Percentiles rank a stretch among this genome's conserved stretches.
Evolutionary conservation across 805 yeast genomes (phyloP).

Genomic region (Candida koratica): DNA sequence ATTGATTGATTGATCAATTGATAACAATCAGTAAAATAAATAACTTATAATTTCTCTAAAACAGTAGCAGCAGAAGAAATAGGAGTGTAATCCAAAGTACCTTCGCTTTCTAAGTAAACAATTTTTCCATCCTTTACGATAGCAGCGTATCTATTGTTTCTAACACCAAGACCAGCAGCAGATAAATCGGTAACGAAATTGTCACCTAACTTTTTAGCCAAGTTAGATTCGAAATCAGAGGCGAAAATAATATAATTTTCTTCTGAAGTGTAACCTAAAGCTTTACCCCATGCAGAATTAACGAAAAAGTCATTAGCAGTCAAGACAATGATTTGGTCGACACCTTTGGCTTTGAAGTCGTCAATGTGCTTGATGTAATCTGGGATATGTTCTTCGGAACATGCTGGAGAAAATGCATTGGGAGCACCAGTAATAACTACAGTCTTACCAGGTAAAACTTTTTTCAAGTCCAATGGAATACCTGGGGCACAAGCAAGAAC

Average conservation of each 20-base stretch:
- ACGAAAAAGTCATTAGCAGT: constrained; percentile 45
- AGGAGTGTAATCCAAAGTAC: constrained; percentile 22
- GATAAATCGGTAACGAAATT: constrained; percentile 43
- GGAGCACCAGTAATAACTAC: constrained; percentile 75
- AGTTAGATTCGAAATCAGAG: constrained; percentile 34
- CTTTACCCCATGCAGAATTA: constrained; percentile 43
- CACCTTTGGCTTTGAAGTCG: constrained; percentile 41
- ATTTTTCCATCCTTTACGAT: constrained; percentile 52
- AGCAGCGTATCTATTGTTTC: constrained; percentile 61
- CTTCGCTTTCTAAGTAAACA: constrained; percentile 29
- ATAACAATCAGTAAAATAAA: not conserved
- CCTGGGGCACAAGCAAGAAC: constrained; percentile 41
- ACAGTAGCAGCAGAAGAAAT: constrained; percentile 23
- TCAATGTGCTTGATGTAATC: constrained; percentile 35
- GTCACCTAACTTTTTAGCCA: constrained; percentile 48
- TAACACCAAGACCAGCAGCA: constrained; percentile 35
- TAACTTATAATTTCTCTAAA: constrained; percentile 19
- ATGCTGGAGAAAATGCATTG: constrained; percentile 75
- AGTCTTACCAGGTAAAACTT: constrained; percentile 42
- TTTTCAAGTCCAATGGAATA: constrained; percentile 30
- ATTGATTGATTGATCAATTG: not conserved
- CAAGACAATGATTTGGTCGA: constrained; percentile 30
- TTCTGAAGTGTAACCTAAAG: constrained; percentile 37
- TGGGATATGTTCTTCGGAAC: constrained; percentile 43
- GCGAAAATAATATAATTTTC: constrained; percentile 37